These are phyloP conservation scores for Albophoma yamanashiensis DNA, from an alignment of 2,329 filamentous ascomycete genomes.

Conservation along the genomic window DNA sequence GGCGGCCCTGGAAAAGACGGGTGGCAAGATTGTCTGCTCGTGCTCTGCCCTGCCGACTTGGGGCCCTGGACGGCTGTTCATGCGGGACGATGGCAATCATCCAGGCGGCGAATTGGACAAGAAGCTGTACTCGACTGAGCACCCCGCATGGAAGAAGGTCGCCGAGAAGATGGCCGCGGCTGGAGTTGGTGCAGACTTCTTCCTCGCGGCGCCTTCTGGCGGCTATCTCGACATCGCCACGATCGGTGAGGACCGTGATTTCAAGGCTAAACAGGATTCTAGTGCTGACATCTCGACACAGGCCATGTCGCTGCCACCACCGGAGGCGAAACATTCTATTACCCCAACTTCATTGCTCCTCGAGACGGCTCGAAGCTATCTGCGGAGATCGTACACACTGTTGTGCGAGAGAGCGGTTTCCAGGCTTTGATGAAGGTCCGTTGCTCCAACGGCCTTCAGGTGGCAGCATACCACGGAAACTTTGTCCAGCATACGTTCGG, in stretches of 20 bases:
- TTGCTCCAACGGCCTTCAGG: conserved; percentile 91
- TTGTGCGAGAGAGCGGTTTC: conserved; percentile 85
- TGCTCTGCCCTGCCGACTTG: conserved; percentile 81
- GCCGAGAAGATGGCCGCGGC: conserved; percentile 80
- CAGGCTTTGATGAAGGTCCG: conserved; percentile 97
- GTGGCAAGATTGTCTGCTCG: conserved; percentile 86
- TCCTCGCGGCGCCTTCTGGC: conserved; percentile 81
- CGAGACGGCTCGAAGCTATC: conserved; percentile 77
- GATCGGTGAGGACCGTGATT: conserved; percentile 47
- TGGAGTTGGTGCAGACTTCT: conserved; percentile 87
- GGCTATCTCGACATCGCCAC: conserved; percentile 90
- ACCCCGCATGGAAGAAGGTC: conserved; percentile 76
- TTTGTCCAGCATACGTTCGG: conserved; percentile 94
- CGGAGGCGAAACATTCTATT: conserved; percentile 95
- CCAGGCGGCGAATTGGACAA: conserved; percentile 82
- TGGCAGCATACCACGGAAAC: conserved; percentile 89
- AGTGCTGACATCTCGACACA: conserved; percentile 17
- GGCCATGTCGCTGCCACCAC: conserved; percentile 78
- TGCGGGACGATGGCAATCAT: conserved; percentile 82
- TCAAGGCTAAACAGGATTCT: neutral
- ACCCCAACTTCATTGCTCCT: conserved; percentile 86
- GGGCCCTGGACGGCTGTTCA: conserved; percentile 75
- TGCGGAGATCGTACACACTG: conserved; percentile 74
- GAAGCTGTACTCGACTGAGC: conserved; percentile 83
- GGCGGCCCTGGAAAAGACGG: conserved; percentile 73